These are phyloP conservation scores for Chionographis japonica DNA, from an alignment of 106 monocot species.

Conservation along the genomic window DNA sequence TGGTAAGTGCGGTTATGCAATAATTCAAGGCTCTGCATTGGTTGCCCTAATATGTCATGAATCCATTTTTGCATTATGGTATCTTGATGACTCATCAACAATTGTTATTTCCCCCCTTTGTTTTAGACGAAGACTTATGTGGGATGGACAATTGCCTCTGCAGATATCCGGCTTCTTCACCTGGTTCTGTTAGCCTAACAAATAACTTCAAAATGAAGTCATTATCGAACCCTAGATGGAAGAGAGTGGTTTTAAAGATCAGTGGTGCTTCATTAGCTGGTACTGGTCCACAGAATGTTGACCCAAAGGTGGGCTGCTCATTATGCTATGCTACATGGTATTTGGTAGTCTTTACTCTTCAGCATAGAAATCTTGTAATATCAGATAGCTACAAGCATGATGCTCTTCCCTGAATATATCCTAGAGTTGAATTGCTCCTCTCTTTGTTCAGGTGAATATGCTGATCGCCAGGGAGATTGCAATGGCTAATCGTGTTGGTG, in stretches of 20 bases:
- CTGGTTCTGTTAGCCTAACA: slow-evolving; percentile 31
- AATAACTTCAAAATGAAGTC: slow-evolving; percentile 50
- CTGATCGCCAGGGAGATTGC: slow-evolving; percentile 90
- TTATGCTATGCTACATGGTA: slow-evolving; percentile 2
- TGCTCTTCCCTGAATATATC: not conserved
- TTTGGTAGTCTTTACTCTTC: slow-evolving; percentile 1
- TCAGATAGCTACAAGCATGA: not conserved
- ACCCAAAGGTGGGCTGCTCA: slow-evolving; percentile 60
- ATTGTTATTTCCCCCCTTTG: not conserved
- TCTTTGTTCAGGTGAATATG: slow-evolving; percentile 56
- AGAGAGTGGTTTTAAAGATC: slow-evolving; percentile 85
- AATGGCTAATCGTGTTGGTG: slow-evolving; percentile 62
- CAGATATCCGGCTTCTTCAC: slow-evolving; percentile 45
- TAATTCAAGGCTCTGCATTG: no score
- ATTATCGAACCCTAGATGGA: slow-evolving; percentile 74
- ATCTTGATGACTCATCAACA: not conserved
- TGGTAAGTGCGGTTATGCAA: no score
- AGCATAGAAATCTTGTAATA: not conserved
- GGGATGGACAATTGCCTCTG: slow-evolving; percentile 2
- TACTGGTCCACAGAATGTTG: slow-evolving; percentile 74
- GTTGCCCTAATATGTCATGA: no score
- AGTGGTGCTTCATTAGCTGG: slow-evolving; percentile 69
- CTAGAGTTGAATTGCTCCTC: not conserved
- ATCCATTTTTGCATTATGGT: not conserved
- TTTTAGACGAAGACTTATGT: not conserved